Evolutionary conservation across 306 rosid species (phyloP).

Genomic region (Cucumis hystrix): DNA sequence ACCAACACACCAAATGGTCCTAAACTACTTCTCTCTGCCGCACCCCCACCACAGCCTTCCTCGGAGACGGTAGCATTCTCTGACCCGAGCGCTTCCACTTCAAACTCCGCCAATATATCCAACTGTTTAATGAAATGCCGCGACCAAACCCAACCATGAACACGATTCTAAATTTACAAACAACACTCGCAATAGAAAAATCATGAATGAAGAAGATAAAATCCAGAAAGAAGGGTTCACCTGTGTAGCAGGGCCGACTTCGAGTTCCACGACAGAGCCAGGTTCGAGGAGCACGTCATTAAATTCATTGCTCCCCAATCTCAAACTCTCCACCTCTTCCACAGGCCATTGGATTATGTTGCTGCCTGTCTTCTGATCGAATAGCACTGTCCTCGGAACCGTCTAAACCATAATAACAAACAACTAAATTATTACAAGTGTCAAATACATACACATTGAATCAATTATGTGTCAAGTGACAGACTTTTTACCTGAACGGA

Average conservation of each 20-base stretch:
- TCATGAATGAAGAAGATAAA: background rate
- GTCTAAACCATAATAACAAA: slow-evolving; percentile 22
- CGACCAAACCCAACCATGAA: background rate
- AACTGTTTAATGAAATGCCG: slow-evolving; percentile 23
- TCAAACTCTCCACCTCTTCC: slow-evolving; percentile 64
- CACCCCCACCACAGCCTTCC: slow-evolving; percentile 54
- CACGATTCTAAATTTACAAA: background rate
- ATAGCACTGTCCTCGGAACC: slow-evolving; percentile 63
- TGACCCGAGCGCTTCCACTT: slow-evolving; percentile 23
- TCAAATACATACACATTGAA: no score
- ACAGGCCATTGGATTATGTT: slow-evolving; percentile 75
- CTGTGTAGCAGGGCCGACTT: slow-evolving; percentile 61
- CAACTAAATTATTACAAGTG: background rate
- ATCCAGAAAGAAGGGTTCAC: slow-evolving; percentile 13
- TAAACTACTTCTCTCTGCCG: slow-evolving; percentile 32
- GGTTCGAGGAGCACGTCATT: slow-evolving; percentile 35
- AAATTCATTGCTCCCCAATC: slow-evolving; percentile 33
- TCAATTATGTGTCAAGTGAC: no score
- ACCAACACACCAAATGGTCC: slow-evolving; percentile 81
- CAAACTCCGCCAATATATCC: slow-evolving; percentile 67
- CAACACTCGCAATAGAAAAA: background rate
- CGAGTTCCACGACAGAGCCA: slow-evolving; percentile 45
- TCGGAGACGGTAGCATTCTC: background rate
- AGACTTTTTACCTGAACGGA: slow-evolving; percentile 46
- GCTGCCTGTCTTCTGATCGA: slow-evolving; percentile 47